Evolutionary conservation across 495 filamentous ascomycete genomes (phyloP), one percentile per base, ranked within the genome.

Genomic region (Daldinia decipiens): DNA sequence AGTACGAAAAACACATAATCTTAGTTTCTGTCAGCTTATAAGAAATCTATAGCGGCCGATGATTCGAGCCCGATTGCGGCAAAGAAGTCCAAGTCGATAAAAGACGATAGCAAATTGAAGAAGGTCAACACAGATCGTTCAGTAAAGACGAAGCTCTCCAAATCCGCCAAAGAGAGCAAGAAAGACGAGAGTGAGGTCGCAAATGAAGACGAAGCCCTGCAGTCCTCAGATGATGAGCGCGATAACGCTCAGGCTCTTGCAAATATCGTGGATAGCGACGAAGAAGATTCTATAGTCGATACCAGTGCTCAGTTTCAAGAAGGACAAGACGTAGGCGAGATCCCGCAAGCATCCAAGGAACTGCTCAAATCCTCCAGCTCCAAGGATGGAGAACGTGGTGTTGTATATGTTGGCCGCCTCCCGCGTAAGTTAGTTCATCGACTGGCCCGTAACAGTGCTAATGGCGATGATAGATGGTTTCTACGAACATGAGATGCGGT

Each of bases 401-500:
- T 95, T 40, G 84, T 98, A 73, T 98, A 97, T 79, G 82, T 99
- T 73, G 94, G 92, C 39, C 91, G 92, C 57, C 91, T 97, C 55
- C 95, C 95, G 21, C 95, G 70, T 73, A 68, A 65, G 70, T 73
- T 9, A 11, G 24, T 21, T 34, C 19, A 39, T 24, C 24, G 9
- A 29, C 31, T 13, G 7, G 15, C 17, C 8, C 1, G 21, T 12
- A 52, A 40, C 87, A 78, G 13, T 24, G 26, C 65, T 71, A 47
- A 77, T 58, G 4, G 38, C 50, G 27, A 38, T 21, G 5, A 47
- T 54, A 74, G 71, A 88, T 69, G 95, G 96, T 80, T 98, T 99
- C 86, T 98, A 93, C 84, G 96, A 98, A 81, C 87, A 93, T 76
- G 91, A 98, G 80, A 97, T 99, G 91, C 88, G 88, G 56, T 84